Base-by-base conservation (phyloP, 768 basidiomycete species). In the Suillus spraguei region DNA sequence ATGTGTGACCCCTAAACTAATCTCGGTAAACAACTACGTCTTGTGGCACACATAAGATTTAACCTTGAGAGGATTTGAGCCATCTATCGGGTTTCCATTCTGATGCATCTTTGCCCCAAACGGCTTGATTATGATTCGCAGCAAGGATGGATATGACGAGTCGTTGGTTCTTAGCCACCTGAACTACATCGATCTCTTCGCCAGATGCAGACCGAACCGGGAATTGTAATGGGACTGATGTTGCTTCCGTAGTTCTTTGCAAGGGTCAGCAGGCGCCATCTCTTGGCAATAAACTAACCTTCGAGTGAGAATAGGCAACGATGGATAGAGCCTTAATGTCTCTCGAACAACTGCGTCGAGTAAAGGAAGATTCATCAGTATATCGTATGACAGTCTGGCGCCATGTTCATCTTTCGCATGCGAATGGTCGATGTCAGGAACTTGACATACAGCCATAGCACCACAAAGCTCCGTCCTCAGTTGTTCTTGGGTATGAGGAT, bases 1-100 rank as follows among this genome's bases (percentile, higher is more conserved):
- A 22, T 59, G 63, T 24, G 64, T 59, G 22, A 33, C 36, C 24
- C 50, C 52, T 53, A n/a, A 35, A 32, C 17, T 4, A 42, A 50
- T 54, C 5, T 14, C n/a, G 13, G 8, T 50, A 4, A 49, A 16
- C 14, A n/a, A 50, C 14, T n/a, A 53, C 20, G 5, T n/a, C 11
- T 53, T 10, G 6, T 53, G 33, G 6, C 33, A 14, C 13, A 4
- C 59, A 14, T 11, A 47, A 47, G 14, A 53, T 47, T 1, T 50
- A 16, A 35, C 47, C 59, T 46, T 47, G 32, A 36, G 60, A 20
- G 11, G 69, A 65, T n/a, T 60, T 33, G 8, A 83, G 60, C 82
- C 82, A 85, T 52, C 83, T 68, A 65, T 81, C 77, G 14, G 83
- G 83, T 60, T 77, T 81, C 82, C 82, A 84, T 60, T 80, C 73